Base-by-base conservation (phyloP, 2,329 filamentous ascomycete species). In the Fusarium albidum region DNA sequence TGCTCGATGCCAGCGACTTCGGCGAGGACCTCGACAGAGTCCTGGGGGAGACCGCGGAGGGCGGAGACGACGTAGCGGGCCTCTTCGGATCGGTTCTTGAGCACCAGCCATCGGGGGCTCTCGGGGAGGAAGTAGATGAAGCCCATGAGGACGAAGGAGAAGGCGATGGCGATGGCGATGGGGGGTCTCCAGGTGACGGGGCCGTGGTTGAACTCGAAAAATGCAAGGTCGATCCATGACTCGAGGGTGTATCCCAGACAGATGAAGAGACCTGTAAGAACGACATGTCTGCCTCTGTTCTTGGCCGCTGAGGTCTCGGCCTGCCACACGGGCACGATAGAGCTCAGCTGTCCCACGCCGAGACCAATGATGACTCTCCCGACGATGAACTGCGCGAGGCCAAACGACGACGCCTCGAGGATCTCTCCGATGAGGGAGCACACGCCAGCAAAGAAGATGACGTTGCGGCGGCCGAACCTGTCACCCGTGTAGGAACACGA, bases 261-360 rank as follows among this genome's bases (percentile, higher is more conserved):
- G 65, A 82, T 82, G 1, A 79, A 81, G 4, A 83, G 70, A 17
- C 80, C 81, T 7, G 82, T 80, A 17, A 82, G 77, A 25, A 82
- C 72, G 50, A 71, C 68, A 31, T 69, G 61, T 6, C 66, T 67
- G 61, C 83, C 83, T 65, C 84, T 76, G 49, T 77, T 81, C 31
- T 76, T 78, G 0, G 83, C 79, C 58, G 82, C 79, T 3, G 68
- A 64, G 0, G 67, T 69, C 64, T 84, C 82, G 0, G 79, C 79
- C 51, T 83, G 80, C 81, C 82, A 85, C 0, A 80, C 82, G 0
- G 82, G 82, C 3, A 71, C 68, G 5, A 78, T 79, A 70, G 82
- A 83, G 31, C 76, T 79, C 51, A 83, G 71, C 18, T 83, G 62
- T 4, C 81, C 82, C 17, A 84, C 74, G 8, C 81, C 81, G 67